phyloP scores from a whole-genome alignment of 208 protist species.

The Strigomonas culicis region DNA sequence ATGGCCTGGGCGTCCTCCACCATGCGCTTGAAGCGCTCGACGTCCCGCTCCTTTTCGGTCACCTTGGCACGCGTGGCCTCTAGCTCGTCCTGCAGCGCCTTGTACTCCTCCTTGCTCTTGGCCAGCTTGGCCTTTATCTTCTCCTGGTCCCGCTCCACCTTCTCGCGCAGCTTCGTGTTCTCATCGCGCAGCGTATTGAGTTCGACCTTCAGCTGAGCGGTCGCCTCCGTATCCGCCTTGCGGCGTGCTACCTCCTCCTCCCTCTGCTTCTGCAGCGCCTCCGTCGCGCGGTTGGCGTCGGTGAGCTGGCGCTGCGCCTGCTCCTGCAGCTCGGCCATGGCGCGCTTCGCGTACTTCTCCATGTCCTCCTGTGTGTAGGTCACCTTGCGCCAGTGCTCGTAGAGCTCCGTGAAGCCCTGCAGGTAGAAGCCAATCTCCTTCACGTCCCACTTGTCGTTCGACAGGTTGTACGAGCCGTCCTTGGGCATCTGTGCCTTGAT shows the following conservation, averaged over 20 bases:
- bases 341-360: conserved; percentile 76
- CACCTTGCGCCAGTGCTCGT: conserved; percentile 68
- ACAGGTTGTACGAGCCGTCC: conserved; percentile 60
- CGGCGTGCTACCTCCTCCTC: conserved; percentile 69
- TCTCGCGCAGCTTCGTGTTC: conserved; percentile 83
- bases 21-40: conserved; percentile 74
- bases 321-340: conserved; percentile 52
- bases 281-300: conserved; percentile 53
- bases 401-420: conserved; percentile 64
- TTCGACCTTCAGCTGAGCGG: conserved; percentile 81
- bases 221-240: conserved; percentile 53
- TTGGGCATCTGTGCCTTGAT: conserved; percentile 58
- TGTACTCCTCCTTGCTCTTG: conserved; percentile 78
- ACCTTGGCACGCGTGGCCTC: conserved; percentile 43
- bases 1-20: conserved; percentile 50
- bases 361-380: conserved; percentile 87
- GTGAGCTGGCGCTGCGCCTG: conserved; percentile 70
- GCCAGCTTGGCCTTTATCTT: conserved; percentile 87
- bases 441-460: conserved; percentile 75
- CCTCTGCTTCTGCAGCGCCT: conserved; percentile 63
- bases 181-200: conserved; percentile 73
- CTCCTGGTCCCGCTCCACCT: conserved; percentile 89
- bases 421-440: conserved; percentile 85
- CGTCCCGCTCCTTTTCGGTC: conserved; percentile 72
- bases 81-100: conserved; percentile 69